Percentiles rank a stretch among this genome's conserved stretches.
Evolutionary conservation across 2,329 filamentous ascomycete genomes (phyloP).

Genomic region (Endocalyx cinctus): DNA sequence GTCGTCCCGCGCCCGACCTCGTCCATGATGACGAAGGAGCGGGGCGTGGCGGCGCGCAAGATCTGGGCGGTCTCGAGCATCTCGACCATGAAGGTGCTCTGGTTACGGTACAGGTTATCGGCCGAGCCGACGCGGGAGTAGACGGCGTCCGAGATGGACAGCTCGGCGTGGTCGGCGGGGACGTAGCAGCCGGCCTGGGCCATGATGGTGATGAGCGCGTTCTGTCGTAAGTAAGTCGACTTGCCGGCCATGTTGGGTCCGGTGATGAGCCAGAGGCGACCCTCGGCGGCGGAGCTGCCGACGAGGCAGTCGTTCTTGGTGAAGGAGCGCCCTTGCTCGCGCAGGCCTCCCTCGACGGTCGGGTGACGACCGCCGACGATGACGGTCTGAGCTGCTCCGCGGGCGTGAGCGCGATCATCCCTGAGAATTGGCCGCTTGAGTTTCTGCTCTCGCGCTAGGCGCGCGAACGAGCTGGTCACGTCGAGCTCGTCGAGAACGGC

Average conservation of each 20-base stretch:
- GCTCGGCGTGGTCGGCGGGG: slow-evolving; percentile 76
- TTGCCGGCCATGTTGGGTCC: slow-evolving; percentile 99
- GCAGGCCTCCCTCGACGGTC: slow-evolving; percentile 80
- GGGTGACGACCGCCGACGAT: slow-evolving; percentile 86
- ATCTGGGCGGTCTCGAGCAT: slow-evolving; percentile 97
- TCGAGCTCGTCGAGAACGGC: slow-evolving; percentile 91
- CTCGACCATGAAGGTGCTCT: slow-evolving; percentile 99
- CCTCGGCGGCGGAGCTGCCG: slow-evolving; percentile 67
- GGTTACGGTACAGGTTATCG: slow-evolving; percentile 89
- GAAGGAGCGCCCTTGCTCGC: slow-evolving; percentile 75
- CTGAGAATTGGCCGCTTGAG: slow-evolving; percentile 72
- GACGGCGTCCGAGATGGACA: slow-evolving; percentile 92
- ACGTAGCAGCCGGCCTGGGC: slow-evolving; percentile 93
- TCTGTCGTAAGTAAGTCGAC: slow-evolving; percentile 91
- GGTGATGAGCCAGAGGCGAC: slow-evolving; percentile 63
- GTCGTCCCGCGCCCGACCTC: slow-evolving; percentile 94
- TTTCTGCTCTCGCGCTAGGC: slow-evolving; percentile 67
- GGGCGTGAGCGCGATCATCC: slow-evolving; percentile 47
- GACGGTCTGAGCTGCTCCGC: no score
- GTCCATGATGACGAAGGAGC: slow-evolving; percentile 96
- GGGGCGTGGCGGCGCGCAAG: slow-evolving; percentile 73
- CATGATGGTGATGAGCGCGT: slow-evolving; percentile 88
- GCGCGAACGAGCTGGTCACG: slow-evolving; percentile 80
- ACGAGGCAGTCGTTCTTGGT: slow-evolving; percentile 82
- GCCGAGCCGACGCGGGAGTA: slow-evolving; percentile 92